Percentiles rank a stretch among this genome's conserved stretches.
phyloP scores from a whole-genome alignment of 1,284 basidiomycete species.

The Austroboletus olivaceoglutinosus region DNA sequence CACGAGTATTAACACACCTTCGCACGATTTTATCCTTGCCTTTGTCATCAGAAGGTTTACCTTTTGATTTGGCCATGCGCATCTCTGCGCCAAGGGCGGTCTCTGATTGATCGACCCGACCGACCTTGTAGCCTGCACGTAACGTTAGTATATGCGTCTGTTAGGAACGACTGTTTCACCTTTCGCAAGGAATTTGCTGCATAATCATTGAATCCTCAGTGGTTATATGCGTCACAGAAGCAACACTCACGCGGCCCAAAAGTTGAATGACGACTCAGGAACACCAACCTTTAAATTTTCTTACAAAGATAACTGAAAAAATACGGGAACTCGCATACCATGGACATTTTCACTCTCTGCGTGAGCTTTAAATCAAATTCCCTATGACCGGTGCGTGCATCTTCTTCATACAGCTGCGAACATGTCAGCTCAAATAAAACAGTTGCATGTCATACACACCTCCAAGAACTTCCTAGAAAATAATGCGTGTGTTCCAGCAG shows the following conservation, averaged over 20 bases:
- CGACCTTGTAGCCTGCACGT: conserved; percentile 89
- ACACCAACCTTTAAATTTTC: conserved; percentile 75
- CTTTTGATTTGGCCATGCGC: conserved; percentile 73
- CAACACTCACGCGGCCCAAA: conserved; percentile 78
- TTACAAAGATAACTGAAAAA: conserved; percentile 4
- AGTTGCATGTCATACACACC: conserved; percentile 34
- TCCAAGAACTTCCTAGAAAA: conserved; percentile 63
- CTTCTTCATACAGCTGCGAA: conserved; percentile 87
- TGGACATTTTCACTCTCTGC: conserved; percentile 95
- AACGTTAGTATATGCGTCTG: neutral
- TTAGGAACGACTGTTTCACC: conserved; percentile 39
- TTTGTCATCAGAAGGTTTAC: conserved; percentile 46
- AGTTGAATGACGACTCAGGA: conserved; percentile 91
- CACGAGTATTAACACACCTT: conserved; percentile 41
- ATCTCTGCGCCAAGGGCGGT: conserved; percentile 86
- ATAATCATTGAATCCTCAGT: conserved; percentile 1
- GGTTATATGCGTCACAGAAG: conserved; percentile 2
- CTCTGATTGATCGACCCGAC: conserved; percentile 95
- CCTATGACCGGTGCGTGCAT: conserved; percentile 86
- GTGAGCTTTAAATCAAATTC: conserved; percentile 94
- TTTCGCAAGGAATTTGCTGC: conserved; percentile 77
- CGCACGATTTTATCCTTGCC: conserved; percentile 80
- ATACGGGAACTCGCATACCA: conserved; percentile 53
- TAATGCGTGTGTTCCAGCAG: neutral
- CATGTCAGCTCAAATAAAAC: conserved; percentile 19